phyloP scores from a whole-genome alignment of 225 moss, liverwort and hornwort genomes.

The Neckera pumila region DNA sequence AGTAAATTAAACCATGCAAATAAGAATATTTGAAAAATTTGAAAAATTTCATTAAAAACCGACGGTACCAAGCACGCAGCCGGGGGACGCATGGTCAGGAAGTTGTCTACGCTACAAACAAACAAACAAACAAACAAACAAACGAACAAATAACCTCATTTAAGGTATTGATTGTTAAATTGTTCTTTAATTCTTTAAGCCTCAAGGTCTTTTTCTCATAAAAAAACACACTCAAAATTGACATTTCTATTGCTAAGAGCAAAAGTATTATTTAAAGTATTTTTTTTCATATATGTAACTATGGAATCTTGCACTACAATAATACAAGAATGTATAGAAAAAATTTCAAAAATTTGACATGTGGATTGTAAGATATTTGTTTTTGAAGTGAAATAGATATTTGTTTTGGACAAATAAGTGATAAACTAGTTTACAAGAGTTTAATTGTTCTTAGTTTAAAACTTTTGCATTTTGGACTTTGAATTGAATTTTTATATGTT shows the following conservation, averaged over 20 bases:
- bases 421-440: background rate
- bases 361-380: fast-evolving
- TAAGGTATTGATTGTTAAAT: no score
- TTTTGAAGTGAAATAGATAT: background rate
- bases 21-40: no score
- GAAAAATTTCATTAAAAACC: no score
- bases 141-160: no score
- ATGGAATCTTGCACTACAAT: background rate
- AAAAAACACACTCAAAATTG: background rate
- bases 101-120: no score
- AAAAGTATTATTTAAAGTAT: background rate
- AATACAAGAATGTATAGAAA: background rate
- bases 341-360: background rate
- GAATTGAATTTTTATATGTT: no score
- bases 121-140: no score
- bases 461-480: background rate
- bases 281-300: background rate
- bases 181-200: fast-evolving
- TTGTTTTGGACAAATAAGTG: background rate
- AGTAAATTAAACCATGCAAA: no score
- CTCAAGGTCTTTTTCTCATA: fast-evolving
- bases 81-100: no score
- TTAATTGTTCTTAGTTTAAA: background rate
- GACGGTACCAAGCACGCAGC: no score
- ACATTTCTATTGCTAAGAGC: background rate